These are phyloP conservation scores for Bryoerythrophyllum caledonicum DNA, from an alignment of 225 moss, liverwort and hornwort genomes.

Conservation along the genomic window DNA sequence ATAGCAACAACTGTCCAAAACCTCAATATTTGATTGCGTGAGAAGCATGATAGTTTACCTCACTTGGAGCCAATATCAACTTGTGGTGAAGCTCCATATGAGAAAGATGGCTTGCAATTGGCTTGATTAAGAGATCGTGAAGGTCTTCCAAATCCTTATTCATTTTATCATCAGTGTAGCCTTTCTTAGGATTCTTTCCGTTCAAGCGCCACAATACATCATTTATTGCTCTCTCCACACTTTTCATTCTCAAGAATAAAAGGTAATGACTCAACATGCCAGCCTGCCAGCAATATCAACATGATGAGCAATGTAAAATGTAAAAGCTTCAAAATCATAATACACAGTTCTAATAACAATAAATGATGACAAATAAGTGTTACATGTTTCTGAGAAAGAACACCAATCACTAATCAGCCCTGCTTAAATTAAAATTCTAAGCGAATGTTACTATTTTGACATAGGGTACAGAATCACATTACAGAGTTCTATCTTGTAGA, in stretches of 20 bases:
- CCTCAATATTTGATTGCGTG: too few relatives aligned
- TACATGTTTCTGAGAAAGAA: too few relatives aligned
- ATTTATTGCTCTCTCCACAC: too few relatives aligned
- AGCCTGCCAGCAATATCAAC: too few relatives aligned
- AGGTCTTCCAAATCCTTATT: not conserved
- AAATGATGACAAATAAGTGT: not conserved
- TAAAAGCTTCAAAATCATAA: not conserved
- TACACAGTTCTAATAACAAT: not conserved
- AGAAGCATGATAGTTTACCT: not conserved
- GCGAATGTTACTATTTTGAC: too few relatives aligned
- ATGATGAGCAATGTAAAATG: not conserved
- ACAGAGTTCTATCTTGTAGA: too few relatives aligned
- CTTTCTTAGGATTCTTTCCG: too few relatives aligned
- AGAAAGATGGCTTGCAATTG: conserved; percentile 13
- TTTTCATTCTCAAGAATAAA: not conserved
- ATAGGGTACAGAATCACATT: too few relatives aligned
- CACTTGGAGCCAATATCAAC: conserved; percentile 10
- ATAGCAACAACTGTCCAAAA: too few relatives aligned
- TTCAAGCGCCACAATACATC: too few relatives aligned
- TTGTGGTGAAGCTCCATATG: conserved; percentile 15
- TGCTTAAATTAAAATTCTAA: too few relatives aligned
- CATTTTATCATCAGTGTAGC: not conserved
- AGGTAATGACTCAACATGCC: conserved; percentile 1
- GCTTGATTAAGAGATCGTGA: conserved; percentile 6
- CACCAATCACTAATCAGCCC: too few relatives aligned